Base-by-base conservation (phyloP, 2,329 filamentous ascomycete genomes). In the Neonectria ditissima region DNA sequence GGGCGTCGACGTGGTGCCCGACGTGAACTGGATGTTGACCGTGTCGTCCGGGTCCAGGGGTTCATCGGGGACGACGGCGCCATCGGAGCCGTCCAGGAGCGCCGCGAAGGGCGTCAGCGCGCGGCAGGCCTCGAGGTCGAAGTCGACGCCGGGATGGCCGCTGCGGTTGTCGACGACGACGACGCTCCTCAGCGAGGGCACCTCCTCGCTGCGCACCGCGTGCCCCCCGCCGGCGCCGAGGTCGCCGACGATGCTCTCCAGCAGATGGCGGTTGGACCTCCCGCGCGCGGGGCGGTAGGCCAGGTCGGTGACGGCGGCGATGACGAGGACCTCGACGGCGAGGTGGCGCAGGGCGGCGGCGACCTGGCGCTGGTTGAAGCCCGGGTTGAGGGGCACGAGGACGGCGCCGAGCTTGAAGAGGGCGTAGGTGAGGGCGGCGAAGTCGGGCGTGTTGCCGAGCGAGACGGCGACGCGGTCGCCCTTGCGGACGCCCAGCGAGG, bases 11-110 rank as follows among this genome's bases (percentile, higher is more conserved):
- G 96, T 98, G 0, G 96, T 98, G n/a, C 95, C 96, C 0, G 91
- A 95, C 0, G 96, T 99, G 81, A 98, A 98, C 78, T 98, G 95
- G 68, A 98, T 97, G 76, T 97, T 98, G 69, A 97, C 90, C 2
- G 91, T 89, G 54, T 98, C 95, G 65, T 87, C 77, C 0, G 89
- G 83, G 16, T 82, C 69, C 1, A 91, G 82, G 0, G 81, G 80
- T 24, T 76, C 59, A 57, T 85, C 82, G 0, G 86, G 84, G 20
- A 65, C 73, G 2, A 88, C 72, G 2, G 75, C 18, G 0, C 72
- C 62, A 2, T 74, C 67, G 0, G 78, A 76, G 16, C 76, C 69
- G 16, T 72, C 65, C 41, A 82, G 71, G 30, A 89, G 78, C 1
- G 69, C 58, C 1, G 78, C 61, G 69, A 85, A 86, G 2, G 81